phyloP scores from a whole-genome alignment of 2,329 filamentous ascomycete genomes.

The Phoma sp. region DNA sequence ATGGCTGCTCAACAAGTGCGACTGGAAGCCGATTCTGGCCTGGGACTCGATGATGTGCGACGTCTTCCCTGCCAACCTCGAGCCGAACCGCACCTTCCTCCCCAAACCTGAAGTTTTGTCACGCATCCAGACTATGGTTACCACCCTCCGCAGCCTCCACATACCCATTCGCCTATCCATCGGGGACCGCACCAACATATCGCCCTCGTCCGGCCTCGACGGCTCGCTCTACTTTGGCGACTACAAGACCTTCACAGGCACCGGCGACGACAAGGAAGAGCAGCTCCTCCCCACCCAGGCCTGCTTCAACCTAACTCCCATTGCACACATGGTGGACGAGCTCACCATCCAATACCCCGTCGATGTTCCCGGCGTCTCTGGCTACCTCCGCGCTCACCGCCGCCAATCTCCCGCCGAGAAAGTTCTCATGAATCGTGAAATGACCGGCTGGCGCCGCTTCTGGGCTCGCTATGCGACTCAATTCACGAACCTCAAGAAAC shows the following conservation, averaged over 20 bases:
- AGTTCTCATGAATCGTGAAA: constrained; percentile 40
- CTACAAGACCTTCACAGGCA: constrained; percentile 42
- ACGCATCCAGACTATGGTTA: constrained; percentile 42
- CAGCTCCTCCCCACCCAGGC: constrained; percentile 43
- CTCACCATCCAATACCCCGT: constrained; percentile 45
- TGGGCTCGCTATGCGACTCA: constrained; percentile 46
- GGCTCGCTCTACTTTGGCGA: constrained; percentile 47
- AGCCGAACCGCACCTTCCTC: constrained; percentile 36
- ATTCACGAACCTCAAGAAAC: constrained; percentile 47
- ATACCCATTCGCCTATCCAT: constrained; percentile 47
- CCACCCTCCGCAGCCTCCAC: constrained; percentile 34
- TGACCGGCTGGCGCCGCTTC: constrained; percentile 46
- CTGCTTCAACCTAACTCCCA: constrained; percentile 39
- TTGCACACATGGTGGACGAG: constrained; percentile 47
- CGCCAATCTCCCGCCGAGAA: constrained; percentile 32
- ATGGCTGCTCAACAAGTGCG: constrained; percentile 42
- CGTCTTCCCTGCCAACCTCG: constrained; percentile 46
- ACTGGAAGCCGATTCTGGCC: constrained; percentile 44
- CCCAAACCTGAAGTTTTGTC: constrained; percentile 42
- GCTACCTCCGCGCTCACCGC: constrained; percentile 34
- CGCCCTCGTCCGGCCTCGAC: constrained; percentile 38
- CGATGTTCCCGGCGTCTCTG: constrained; percentile 42
- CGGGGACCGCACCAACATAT: constrained; percentile 38
- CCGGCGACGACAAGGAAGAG: constrained; percentile 34
- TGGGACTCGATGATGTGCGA: constrained; percentile 50